Evolutionary conservation across 2,329 filamentous ascomycete species (phyloP).

Genomic region (Pyrenochaeta sp.): DNA sequence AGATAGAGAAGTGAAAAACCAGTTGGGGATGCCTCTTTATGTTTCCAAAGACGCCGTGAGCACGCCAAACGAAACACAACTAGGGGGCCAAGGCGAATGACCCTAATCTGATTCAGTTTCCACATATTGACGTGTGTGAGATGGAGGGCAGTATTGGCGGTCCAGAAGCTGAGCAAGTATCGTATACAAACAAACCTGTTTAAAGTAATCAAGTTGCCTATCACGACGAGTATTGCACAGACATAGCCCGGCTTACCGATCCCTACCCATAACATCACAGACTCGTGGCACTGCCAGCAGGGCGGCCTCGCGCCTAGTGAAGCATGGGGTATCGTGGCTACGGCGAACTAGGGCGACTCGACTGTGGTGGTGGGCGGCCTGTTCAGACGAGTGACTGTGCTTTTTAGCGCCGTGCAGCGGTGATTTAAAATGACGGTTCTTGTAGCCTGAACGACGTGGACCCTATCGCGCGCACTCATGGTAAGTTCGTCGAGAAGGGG

Average conservation of each 20-base stretch:
- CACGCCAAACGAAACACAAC: conserved; percentile 19
- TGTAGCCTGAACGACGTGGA: conserved; percentile 31
- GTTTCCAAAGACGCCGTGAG: conserved; percentile 17
- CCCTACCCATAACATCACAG: conserved; percentile 15
- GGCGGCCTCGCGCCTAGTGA: conserved; percentile 16
- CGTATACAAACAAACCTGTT: conserved; percentile 26
- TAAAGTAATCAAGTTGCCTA: conserved; percentile 18
- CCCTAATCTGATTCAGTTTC: conserved; percentile 18
- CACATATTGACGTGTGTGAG: conserved; percentile 25
- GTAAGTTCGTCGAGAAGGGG: conserved; percentile 20
- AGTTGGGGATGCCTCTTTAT: conserved; percentile 28
- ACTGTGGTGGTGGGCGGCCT: conserved; percentile 13
- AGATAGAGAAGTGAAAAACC: conserved; percentile 8
- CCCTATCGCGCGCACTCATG: conserved; percentile 28
- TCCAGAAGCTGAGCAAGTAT: conserved; percentile 16
- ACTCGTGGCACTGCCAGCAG: conserved; percentile 27
- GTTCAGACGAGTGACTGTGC: conserved; percentile 13
- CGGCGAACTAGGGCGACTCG: conserved; percentile 19
- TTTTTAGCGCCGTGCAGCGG: conserved; percentile 18
- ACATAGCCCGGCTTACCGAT: conserved; percentile 9
- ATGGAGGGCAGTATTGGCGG: conserved; percentile 14
- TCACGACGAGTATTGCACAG: conserved; percentile 11
- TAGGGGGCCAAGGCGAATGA: conserved; percentile 13
- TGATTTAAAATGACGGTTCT: conserved; percentile 16
- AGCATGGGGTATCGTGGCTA: conserved; percentile 27